Evolutionary conservation across 164 flowering plant species (phyloP), one percentile per base, ranked within the genome.

Genomic region (Aristolochia contorta): DNA sequence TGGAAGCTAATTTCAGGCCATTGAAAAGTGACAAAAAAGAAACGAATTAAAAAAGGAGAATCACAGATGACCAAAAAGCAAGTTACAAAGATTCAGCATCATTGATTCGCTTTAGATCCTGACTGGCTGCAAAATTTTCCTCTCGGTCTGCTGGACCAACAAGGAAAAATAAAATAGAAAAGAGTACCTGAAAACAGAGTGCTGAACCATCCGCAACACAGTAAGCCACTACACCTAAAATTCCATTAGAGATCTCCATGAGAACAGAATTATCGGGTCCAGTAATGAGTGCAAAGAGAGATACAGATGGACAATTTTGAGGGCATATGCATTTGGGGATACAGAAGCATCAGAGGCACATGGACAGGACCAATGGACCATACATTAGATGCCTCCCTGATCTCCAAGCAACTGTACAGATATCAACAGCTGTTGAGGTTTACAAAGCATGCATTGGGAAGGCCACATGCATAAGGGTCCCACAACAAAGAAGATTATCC

Each of bases 151-250:
- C 8, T 9, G 18, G 23, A 21, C 57, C 12, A 20, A 6, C 16
- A 19, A 13, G 8, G 19, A 7, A 22, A 21, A 7, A 54, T 16
- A 33, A 43, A 27, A 37, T 16, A 6, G 20, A 32, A 49, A n/a
- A 23, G 41, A 51, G 23, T 24, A 87, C 98, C 94, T 87, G 89
- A 63, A 90, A 93, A 65, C 64, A 79, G 58, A 77, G 60, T 64
- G 76, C 84, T 59, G 72, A 70, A 61, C 98, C 98, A 75, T 93
- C 96, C 33, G 84, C 77, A 67, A 85, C 62, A 65, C 94, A 87
- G 65, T 93, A 90, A 65, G 97, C 97, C 67, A 76, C 92, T 81
- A 81, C 71, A 45, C 98, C 98, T 93, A 59, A 56, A 68, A 30
- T 59, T 8, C 56, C 13, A 32, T 25, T 14, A 63, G 43, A 52